These are phyloP conservation scores for Pseudonitzschia multiseries DNA, from an alignment of 108 stramenopile species.

Conservation along the genomic window DNA sequence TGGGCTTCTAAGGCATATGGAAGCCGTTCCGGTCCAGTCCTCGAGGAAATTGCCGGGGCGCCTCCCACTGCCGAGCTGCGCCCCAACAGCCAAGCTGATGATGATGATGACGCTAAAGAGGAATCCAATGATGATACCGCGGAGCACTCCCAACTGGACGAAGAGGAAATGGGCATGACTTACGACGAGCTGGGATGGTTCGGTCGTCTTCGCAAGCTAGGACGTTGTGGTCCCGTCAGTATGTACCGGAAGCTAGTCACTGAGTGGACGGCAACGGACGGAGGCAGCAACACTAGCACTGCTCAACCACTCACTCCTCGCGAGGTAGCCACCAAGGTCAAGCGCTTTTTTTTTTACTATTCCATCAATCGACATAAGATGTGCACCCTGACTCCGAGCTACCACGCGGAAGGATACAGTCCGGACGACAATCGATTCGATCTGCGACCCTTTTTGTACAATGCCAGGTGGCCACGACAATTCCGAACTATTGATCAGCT, in stretches of 20 bases:
- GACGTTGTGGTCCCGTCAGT: conserved; percentile 90
- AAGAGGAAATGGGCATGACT: conserved; percentile 99
- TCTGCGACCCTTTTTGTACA: conserved; percentile 94
- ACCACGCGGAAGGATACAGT: conserved; percentile 96
- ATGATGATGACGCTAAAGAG: neutral
- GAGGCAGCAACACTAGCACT: neutral
- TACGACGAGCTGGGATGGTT: conserved; percentile 95
- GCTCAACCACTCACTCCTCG: conserved; percentile 14
- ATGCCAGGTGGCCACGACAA: conserved; percentile 88
- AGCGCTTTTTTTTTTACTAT: conserved; percentile 95
- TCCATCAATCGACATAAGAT: conserved; percentile 97
- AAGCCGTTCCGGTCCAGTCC: conserved; percentile 31
- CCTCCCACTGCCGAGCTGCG: conserved; percentile 97
- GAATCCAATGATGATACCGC: conserved; percentile 9
- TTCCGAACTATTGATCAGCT: conserved; percentile 71
- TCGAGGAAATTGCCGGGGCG: conserved; percentile 90
- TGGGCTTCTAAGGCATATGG: conserved; percentile 72
- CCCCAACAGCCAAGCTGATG: conserved; percentile 56
- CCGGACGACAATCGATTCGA: conserved; percentile 99
- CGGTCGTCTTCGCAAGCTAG: conserved; percentile 91
- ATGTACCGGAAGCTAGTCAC: conserved; percentile 89
- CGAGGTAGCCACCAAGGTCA: conserved; percentile 88
- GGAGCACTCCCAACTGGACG: conserved; percentile 91
- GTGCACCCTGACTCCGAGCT: conserved; percentile 97
- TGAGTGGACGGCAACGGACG: conserved; percentile 71